Base-by-base conservation (phyloP, 768 basidiomycete species). In the Gelatoporia subvermispora region DNA sequence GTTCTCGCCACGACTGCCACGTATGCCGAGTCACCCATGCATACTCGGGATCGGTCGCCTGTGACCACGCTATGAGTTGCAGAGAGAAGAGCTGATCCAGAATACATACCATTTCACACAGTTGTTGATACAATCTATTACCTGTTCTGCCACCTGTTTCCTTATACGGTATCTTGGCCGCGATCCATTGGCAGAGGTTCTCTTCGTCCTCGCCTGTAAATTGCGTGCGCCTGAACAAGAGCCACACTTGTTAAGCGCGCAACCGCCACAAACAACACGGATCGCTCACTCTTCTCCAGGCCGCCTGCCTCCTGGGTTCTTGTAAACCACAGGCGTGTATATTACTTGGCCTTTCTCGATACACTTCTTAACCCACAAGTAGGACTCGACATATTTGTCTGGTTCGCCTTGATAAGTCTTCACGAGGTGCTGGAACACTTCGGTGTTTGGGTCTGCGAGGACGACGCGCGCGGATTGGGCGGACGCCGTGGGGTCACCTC, bases 1-100 rank as follows among this genome's bases (percentile, higher is more conserved):
- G 75, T 60, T 92, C 88, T 22, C 89, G 78, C 88, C 88, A 92
- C 15, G 88, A 92, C 55, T 90, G 87, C 88, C 88, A 92, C 2
- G 88, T 89, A 61, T 92, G 88, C 15, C 88, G 81, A 21, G 71
- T 74, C 17, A 89, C 89, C 88, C 88, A 91, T 0, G 76, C 71
- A 57, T 80, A 89, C 53, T 87, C 85, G 2, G 86, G 82, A 52
- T 88, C 84, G 43, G 67, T 66, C 41, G 70, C 72, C 87, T 89
- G 54, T 8, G 31, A 16, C 18, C 20, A n/a, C 2, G 45, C 16
- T 11, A 16, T 16, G 36, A 13, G 21, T 47, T 17, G 28, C 37
- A 37, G 50, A 52, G 31, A 41, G 40, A 24, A 31, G 39, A 44
- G 7, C 3, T 47, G 41, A 25, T 17, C 10, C 17, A 28, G 3